Base-by-base conservation (phyloP, 2,329 filamentous ascomycete genomes). In the Trichoderma brevicompactum region DNA sequence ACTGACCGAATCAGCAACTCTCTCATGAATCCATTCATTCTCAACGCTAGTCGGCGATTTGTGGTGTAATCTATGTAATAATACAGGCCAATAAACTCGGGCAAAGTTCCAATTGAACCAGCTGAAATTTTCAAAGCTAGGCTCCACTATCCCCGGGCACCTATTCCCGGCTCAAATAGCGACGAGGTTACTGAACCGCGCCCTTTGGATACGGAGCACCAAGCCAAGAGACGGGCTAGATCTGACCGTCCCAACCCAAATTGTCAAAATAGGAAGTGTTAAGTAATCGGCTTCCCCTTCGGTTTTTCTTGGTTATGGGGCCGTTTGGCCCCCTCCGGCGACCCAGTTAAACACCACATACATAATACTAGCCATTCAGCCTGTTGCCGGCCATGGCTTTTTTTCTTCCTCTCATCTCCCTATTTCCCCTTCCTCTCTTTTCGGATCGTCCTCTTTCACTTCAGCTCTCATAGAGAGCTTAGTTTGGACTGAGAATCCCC, bases 221-320 rank as follows among this genome's bases (percentile, higher is more conserved):
- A 44, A 59, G 38, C 23, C 59, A 52, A 53, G 49, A n/a, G 12
- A 19, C 43, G 54, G 54, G 9, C n/a, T 32, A 38, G 52, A 49
- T 54, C 52, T 54, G n/a, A 54, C 52, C 17, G 10, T 19, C 17
- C 52, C 19, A 41, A 15, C 60, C 60, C 40, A 46, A 50, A 63
- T 46, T 44, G 50, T 23, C 60, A 19, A 46, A 54, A 54, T 2
- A 38, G 60, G 49, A 54, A 63, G 41, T 9, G 41, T 53, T 43
- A 32, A 38, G 28, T 44, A 53, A 63, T 63, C 32, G 13, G 40
- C n/a, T 59, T n/a, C 40, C 28, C 41, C 60, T 36, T 54, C n/a
- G 28, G 38, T 5, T 41, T 10, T 10, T 43, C 53, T 7, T 17
- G 59, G 40, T 12, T 44, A 23, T 43, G 60, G 48, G 15, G 46